A percentile compares a stretch with the other conserved stretches of the same genome.
Evolutionary conservation across 2,329 filamentous ascomycete genomes (phyloP).

Genomic region (Xylariaceae sp.): DNA sequence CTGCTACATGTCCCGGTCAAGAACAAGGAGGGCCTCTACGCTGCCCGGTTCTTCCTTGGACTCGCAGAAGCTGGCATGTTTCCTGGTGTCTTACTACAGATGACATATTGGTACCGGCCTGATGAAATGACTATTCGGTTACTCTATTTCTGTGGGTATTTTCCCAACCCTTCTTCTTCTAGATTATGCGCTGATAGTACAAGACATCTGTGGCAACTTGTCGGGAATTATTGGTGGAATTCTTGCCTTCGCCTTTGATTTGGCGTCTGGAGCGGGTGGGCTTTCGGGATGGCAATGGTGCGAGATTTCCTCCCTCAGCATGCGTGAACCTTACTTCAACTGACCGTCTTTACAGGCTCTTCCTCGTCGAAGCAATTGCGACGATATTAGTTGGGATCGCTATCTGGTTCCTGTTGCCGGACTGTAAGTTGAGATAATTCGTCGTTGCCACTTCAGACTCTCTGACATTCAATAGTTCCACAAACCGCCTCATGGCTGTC

Average conservation of each 20-base stretch:
- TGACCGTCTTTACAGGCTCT: constrained; percentile 31
- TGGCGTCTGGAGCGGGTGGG: constrained; percentile 25
- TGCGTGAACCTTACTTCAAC: neutral
- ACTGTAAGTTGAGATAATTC: constrained; percentile 39
- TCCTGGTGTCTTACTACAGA: constrained; percentile 42
- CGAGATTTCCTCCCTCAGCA: constrained; percentile 1
- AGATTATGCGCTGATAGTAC: constrained; percentile 4
- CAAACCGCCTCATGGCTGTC: constrained; percentile 31
- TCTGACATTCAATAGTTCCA: constrained; percentile 22
- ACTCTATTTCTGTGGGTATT: constrained; percentile 42
- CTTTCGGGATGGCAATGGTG: constrained; percentile 33
- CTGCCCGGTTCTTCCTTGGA: constrained; percentile 37
- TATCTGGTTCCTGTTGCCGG: constrained; percentile 53
- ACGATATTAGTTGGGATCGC: constrained; percentile 46
- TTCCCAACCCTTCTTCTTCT: neutral
- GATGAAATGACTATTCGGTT: constrained; percentile 46
- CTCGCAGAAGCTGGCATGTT: constrained; percentile 35
- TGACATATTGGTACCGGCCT: constrained; percentile 47
- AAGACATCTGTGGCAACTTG: constrained; percentile 30
- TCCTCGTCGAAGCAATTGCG: constrained; percentile 43
- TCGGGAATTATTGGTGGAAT: constrained; percentile 30
- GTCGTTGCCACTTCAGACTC: neutral
- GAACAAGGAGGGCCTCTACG: constrained; percentile 38
- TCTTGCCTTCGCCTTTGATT: constrained; percentile 24
- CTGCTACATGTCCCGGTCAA: constrained; percentile 35